Evolutionary conservation across 345 rosid genomes (phyloP).

Genomic region (Sisymbrium irio): DNA sequence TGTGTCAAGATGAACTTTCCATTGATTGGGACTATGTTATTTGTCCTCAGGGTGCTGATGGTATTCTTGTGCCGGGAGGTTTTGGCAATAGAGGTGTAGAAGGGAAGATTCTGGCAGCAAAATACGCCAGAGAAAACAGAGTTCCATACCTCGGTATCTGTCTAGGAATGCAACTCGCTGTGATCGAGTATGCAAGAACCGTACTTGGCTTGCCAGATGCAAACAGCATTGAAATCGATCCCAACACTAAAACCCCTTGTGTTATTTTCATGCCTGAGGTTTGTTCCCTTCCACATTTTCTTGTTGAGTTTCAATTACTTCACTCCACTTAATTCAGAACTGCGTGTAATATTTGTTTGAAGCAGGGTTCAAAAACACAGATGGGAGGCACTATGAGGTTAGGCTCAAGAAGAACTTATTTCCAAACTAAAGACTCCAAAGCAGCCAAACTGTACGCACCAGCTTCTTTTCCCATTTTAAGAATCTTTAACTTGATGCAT

Average conservation of each 20-base stretch:
- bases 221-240: constrained; percentile 91
- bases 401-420: constrained; percentile 41
- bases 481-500: constrained; percentile 2
- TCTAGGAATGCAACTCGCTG: constrained; percentile 97
- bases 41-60: constrained; percentile 77
- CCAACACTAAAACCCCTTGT: constrained; percentile 66
- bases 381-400: constrained; percentile 45
- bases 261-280: constrained; percentile 99
- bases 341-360: background rate
- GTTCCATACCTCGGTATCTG: constrained; percentile 93
- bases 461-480: background rate
- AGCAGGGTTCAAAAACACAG: constrained; percentile 38
- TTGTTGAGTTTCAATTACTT: constrained; percentile 5
- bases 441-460: constrained; percentile 35
- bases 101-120: constrained; percentile 92
- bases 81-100: constrained; percentile 94
- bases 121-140: constrained; percentile 81
- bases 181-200: constrained; percentile 78
- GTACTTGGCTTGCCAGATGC: constrained; percentile 79
- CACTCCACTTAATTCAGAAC: background rate
- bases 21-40: background rate
- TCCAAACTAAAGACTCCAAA: constrained; percentile 36
- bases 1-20: background rate
- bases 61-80: constrained; percentile 95
- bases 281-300: background rate